These are phyloP conservation scores for Zymoseptoria brevis DNA, from an alignment of 2,329 filamentous ascomycete genomes.

Conservation along the genomic window DNA sequence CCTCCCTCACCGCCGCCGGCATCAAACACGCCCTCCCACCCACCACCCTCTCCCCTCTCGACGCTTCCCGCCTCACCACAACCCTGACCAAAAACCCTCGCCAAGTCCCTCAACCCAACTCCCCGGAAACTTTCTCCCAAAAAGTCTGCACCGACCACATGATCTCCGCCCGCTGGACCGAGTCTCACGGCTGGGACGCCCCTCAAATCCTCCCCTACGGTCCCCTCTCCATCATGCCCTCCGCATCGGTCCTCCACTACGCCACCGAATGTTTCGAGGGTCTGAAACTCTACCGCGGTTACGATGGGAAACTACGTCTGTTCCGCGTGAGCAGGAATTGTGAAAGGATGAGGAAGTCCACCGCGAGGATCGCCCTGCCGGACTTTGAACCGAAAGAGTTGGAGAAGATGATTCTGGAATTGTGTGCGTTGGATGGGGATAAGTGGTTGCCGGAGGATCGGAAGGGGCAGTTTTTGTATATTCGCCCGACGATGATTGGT, in stretches of 20 bases:
- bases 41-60: slow-evolving; percentile 31
- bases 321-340: slow-evolving; percentile 72
- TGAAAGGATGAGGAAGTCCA: slow-evolving; percentile 50
- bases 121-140: slow-evolving; percentile 32
- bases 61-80: slow-evolving; percentile 37
- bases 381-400: slow-evolving; percentile 63
- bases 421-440: slow-evolving; percentile 64
- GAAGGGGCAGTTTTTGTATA: slow-evolving; percentile 66
- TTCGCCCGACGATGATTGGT: slow-evolving; percentile 75
- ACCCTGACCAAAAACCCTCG: slow-evolving; percentile 36
- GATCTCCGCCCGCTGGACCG: slow-evolving; percentile 65
- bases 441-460: slow-evolving; percentile 70
- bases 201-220: slow-evolving; percentile 72
- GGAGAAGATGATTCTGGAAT: slow-evolving; percentile 62
- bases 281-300: slow-evolving; percentile 62
- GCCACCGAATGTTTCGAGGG: slow-evolving; percentile 89
- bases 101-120: slow-evolving; percentile 34
- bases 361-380: slow-evolving; percentile 63
- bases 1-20: slow-evolving; percentile 31
- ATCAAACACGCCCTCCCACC: slow-evolving; percentile 26
- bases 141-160: slow-evolving; percentile 73
- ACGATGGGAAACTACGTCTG: slow-evolving; percentile 63
- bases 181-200: slow-evolving; percentile 58
- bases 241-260: slow-evolving; percentile 75
- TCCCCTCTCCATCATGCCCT: slow-evolving; percentile 69